phyloP scores from a whole-genome alignment of 306 rosid genomes.

The Geum urbanum region DNA sequence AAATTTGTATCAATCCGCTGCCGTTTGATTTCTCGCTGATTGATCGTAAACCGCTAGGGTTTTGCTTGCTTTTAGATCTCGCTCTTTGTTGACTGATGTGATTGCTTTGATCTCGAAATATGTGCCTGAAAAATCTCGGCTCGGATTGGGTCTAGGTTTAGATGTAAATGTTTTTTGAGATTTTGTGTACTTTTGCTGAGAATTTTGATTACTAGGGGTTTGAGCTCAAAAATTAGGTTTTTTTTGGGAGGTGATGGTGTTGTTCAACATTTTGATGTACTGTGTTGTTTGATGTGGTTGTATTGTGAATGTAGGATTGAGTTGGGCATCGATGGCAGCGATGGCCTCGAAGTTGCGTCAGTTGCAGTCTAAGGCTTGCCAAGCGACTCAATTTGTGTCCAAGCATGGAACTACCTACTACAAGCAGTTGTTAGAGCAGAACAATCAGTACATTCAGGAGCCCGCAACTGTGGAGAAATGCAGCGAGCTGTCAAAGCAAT shows the following conservation, averaged over 20 bases:
- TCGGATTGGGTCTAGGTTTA: not conserved
- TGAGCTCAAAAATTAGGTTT: conserved; percentile 3
- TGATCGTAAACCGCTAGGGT: not conserved
- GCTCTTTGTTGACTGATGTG: conserved; percentile 14
- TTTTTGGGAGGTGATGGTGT: not conserved
- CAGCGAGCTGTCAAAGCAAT: conserved; percentile 64
- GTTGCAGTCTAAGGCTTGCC: conserved; percentile 75
- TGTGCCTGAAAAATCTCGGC: not conserved
- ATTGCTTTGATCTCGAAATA: not conserved
- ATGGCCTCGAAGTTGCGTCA: conserved; percentile 75
- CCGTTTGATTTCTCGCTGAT: not conserved
- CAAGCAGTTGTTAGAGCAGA: conserved; percentile 76
- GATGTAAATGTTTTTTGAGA: not conserved
- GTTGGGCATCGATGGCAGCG: conserved; percentile 37
- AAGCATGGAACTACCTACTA: conserved; percentile 66
- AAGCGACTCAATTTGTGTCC: conserved; percentile 60
- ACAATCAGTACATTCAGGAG: conserved; percentile 85
- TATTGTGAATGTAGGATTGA: conserved; percentile 22
- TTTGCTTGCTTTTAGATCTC: conserved; percentile 35
- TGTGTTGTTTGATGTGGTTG: not conserved
- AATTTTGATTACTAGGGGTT: conserved; percentile 25
- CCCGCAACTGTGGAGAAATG: conserved; percentile 91
- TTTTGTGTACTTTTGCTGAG: not conserved
- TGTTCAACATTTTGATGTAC: not conserved
- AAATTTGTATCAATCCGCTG: not conserved